Evolutionary conservation across 306 rosid genomes (phyloP).

Genomic region (Prunus dulcis): DNA sequence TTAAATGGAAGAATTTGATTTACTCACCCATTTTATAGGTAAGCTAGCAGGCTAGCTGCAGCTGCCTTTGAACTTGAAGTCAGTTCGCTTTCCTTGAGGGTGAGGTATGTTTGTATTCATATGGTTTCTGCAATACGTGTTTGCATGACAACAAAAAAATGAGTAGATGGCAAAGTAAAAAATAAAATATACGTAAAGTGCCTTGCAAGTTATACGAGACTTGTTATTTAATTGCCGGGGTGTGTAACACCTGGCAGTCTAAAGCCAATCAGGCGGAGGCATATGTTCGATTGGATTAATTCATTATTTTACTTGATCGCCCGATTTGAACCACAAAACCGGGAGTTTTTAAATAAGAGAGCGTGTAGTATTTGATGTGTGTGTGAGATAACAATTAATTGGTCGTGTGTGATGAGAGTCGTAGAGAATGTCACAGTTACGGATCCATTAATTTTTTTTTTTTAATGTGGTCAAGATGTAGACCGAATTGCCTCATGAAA

Average conservation of each 20-base stretch:
- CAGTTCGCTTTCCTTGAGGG: slow-evolving; percentile 24
- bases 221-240: neutral
- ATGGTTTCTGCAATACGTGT: neutral
- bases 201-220: slow-evolving; percentile 7
- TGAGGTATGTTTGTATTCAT: neutral
- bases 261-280: neutral
- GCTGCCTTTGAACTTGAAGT: neutral
- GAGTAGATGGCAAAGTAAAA: neutral
- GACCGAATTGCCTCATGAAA: too few relatives aligned
- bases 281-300: neutral
- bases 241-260: neutral
- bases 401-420: too few relatives aligned
- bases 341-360: neutral
- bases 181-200: neutral
- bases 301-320: neutral
- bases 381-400: too few relatives aligned
- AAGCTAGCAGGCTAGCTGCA: neutral
- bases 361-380: too few relatives aligned
- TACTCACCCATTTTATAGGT: neutral
- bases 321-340: neutral
- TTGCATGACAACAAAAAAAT: neutral
- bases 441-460: too few relatives aligned
- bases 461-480: too few relatives aligned
- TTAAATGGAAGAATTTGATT: neutral
- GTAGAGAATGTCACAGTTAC: too few relatives aligned